These are phyloP conservation scores for Porphyra umbilicalis DNA, from an alignment of 31 red algal genomes.

Conservation along the genomic window DNA sequence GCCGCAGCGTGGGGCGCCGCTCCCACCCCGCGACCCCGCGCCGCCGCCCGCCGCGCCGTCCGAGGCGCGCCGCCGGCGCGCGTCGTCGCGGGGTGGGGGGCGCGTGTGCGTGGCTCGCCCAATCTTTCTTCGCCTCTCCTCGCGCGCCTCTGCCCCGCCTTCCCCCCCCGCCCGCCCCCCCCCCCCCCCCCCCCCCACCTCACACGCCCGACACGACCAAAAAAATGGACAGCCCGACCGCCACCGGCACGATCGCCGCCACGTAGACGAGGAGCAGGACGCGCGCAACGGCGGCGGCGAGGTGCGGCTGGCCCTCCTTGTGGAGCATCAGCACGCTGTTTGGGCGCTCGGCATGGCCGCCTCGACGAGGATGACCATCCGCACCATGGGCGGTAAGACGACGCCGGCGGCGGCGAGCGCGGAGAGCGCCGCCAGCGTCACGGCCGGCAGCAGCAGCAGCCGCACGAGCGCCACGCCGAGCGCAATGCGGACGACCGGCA, in stretches of 20 bases:
- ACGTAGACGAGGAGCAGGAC: constrained; percentile 55
- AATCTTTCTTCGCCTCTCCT: too few relatives aligned
- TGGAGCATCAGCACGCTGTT: constrained; percentile 73
- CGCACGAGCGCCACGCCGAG: constrained; percentile 28
- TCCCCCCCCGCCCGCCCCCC: too few relatives aligned
- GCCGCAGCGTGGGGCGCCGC: too few relatives aligned
- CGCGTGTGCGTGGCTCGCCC: too few relatives aligned
- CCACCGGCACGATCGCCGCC: constrained; percentile 41
- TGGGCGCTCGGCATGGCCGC: constrained; percentile 71
- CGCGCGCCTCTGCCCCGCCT: too few relatives aligned
- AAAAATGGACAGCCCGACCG: constrained; percentile 52
- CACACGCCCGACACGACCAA: constrained; percentile 32
- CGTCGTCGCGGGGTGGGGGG: too few relatives aligned
- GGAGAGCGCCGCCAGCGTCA: constrained; percentile 20
- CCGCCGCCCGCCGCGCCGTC: too few relatives aligned
- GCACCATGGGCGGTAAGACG: constrained; percentile 15
- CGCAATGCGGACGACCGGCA: constrained; percentile 18
- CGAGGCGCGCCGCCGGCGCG: too few relatives aligned
- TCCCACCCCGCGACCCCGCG: too few relatives aligned
- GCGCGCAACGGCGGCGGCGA: constrained; percentile 36
- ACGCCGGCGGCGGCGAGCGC: neutral
- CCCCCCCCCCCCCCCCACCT: too few relatives aligned
- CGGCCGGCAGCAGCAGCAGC: constrained; percentile 30
- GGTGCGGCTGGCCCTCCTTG: constrained; percentile 25
- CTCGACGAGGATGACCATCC: constrained; percentile 58